Evolutionary conservation across 306 rosid genomes (phyloP), one percentile per base, ranked within the genome.

Genomic region (Castanopsis chinensis): DNA sequence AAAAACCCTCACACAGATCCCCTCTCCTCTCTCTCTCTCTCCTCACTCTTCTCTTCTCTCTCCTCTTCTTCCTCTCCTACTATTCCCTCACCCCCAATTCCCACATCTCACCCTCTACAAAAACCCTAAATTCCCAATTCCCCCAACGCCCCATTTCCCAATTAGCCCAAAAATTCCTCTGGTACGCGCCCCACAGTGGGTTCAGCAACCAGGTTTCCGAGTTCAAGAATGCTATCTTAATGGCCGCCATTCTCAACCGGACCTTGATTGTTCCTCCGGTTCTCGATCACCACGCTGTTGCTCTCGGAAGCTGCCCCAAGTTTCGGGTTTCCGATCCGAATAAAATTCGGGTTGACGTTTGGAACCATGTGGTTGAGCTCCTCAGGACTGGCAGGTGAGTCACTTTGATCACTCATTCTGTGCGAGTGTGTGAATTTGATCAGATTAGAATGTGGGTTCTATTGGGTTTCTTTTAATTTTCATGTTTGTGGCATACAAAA

Each of bases 131-230:
- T 32, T 28, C 85, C 18, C 61, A 56, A 19, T 69, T 82, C 51
- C 76, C 65, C 41, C 83, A 59, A 37, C 91, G 99, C 79, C 74
- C 87, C 9, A n/a, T 88, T 11, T 20, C 43, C 71, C 91, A 74
- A 59, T 77, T 78, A 1, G 30, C 70, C 10, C 60, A 84, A 69
- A 92, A 69, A 65, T 95, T 92, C 87, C 74, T 92, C 72, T 90
- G 86, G 86, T 92, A 91, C 72, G 98, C 97, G 0, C 98, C 99
- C 51, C 97, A 90, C 84, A 91, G 97, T 9, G 99, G 99, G 61
- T 92, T 94, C 93, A 87, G 87, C 82, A 94, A 94, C 84, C 97
- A 94, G 90, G 90, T 94, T 78, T 77, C 87, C 1, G 97, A 94
- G 84, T 88, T 94, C 81, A 92, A 90, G 80, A 88, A 89, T 30